Percentiles rank a stretch among this genome's conserved stretches.
These are phyloP conservation scores for Rhodotorula sp. DNA, from an alignment of 1,284 basidiomycete species.

Conservation along the genomic window DNA sequence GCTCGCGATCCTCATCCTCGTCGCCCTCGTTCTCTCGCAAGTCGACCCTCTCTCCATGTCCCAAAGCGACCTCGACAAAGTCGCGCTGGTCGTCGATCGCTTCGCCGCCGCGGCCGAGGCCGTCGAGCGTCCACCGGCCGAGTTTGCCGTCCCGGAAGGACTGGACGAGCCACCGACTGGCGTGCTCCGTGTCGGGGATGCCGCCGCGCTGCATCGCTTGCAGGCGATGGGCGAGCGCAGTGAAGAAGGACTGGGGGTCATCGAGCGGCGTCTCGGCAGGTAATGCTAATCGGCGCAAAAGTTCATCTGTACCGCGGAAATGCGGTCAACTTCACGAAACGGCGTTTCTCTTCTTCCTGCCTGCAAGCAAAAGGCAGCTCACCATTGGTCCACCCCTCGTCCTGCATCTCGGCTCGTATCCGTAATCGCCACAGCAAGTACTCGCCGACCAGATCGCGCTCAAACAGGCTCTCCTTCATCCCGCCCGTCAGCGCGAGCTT, in stretches of 20 bases:
- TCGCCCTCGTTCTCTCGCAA: constrained; percentile 17
- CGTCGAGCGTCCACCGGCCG: constrained; percentile 55
- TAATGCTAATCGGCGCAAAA: constrained; percentile 35
- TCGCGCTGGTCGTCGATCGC: constrained; percentile 31
- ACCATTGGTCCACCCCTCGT: constrained; percentile 55
- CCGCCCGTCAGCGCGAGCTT: constrained; percentile 92
- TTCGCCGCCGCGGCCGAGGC: constrained; percentile 54
- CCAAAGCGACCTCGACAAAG: constrained; percentile 10
- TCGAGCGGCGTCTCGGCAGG: constrained; percentile 56
- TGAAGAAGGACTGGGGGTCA: constrained; percentile 65
- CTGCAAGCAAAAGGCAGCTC: constrained; percentile 44
- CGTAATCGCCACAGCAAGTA: constrained; percentile 89
- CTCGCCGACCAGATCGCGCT: constrained; percentile 74
- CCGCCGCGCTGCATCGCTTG: constrained; percentile 79
- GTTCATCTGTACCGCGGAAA: constrained; percentile 23
- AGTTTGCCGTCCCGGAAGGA: constrained; percentile 75
- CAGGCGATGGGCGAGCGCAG: constrained; percentile 66
- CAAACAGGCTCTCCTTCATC: constrained; percentile 90
- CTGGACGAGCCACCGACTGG: constrained; percentile 73
- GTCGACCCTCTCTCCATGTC: constrained; percentile 23
- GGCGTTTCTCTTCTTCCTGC: background rate
- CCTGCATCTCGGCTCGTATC: constrained; percentile 58
- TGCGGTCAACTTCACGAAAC: no score
- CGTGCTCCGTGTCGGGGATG: constrained; percentile 64
- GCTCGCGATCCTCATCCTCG: constrained; percentile 11